Conservation (phyloP, 164 flowering plant species). For the Stephania japonica region DNA sequence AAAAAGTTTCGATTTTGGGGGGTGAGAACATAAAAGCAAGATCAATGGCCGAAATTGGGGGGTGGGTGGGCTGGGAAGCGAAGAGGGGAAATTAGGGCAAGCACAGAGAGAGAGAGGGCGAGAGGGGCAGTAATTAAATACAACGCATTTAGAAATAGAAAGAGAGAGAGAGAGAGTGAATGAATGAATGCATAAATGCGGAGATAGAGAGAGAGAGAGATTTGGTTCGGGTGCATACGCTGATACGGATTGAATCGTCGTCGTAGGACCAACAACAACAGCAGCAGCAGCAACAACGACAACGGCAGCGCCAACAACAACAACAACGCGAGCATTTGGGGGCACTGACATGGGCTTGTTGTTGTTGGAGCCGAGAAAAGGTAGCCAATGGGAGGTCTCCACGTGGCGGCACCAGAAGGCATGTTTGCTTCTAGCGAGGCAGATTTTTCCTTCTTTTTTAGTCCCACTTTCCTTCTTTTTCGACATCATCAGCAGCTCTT, state of each 20-base stretch:
- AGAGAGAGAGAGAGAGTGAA: slow-evolving; percentile 16
- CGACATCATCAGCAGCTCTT: not conserved
- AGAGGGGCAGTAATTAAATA: slow-evolving; percentile 10
- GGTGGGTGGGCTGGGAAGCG: slow-evolving; percentile 11
- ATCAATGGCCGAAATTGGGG: not conserved
- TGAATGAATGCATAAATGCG: slow-evolving; percentile 23
- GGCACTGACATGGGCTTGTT: slow-evolving; percentile 50
- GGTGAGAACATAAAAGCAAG: not conserved
- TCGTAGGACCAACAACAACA: slow-evolving; percentile 31
- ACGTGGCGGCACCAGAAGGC: slow-evolving; percentile 30
- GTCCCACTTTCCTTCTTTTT: not conserved
- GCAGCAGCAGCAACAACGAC: too few relatives aligned
- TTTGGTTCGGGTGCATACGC: slow-evolving; percentile 18
- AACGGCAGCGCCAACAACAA: too few relatives aligned
- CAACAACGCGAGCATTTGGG: slow-evolving; percentile 28
- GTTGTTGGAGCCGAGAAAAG: slow-evolving; percentile 23
- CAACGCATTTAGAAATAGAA: slow-evolving; percentile 15
- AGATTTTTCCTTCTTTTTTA: slow-evolving; percentile 3
- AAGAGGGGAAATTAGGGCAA: slow-evolving; percentile 13
- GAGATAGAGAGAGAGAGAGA: slow-evolving; percentile 22
- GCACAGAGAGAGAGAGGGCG: not conserved
- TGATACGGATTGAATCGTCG: slow-evolving; percentile 66
- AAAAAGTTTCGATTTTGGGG: not conserved
- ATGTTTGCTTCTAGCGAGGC: slow-evolving; percentile 9
- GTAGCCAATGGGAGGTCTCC: slow-evolving; percentile 27